Evolutionary conservation across 805 yeast species (phyloP).

Genomic region (Teunomyces gatunensis): DNA sequence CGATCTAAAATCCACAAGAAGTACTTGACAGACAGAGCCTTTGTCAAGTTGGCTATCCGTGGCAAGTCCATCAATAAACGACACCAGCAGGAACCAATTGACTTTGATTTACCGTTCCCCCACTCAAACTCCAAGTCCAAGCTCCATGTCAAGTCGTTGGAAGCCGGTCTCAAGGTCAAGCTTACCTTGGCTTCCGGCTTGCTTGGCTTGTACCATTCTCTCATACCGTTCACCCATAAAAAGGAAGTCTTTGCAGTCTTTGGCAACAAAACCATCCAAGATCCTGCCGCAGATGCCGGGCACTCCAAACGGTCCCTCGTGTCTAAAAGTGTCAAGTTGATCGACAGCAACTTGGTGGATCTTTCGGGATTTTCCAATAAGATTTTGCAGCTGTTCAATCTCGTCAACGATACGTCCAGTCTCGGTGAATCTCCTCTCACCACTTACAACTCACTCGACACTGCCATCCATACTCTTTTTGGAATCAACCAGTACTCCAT

Average conservation of each 20-base stretch:
- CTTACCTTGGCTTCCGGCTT: conserved; percentile 47
- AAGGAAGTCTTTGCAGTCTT: conserved; percentile 15
- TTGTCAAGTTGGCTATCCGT: conserved; percentile 27
- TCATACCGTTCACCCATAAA: conserved; percentile 35
- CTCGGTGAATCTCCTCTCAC: conserved; percentile 19
- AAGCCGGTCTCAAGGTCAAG: conserved; percentile 50
- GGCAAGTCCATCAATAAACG: conserved; percentile 26
- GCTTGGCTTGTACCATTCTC: conserved; percentile 41
- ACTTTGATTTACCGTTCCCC: neutral
- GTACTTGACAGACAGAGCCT: conserved; percentile 6
- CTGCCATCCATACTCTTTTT: conserved; percentile 45
- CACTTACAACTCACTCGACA: conserved; percentile 43
- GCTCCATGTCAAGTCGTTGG: conserved; percentile 43
- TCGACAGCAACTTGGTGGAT: conserved; percentile 39
- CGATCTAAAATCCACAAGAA: conserved; percentile 13
- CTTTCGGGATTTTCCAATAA: conserved; percentile 34
- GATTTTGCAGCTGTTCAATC: conserved; percentile 32
- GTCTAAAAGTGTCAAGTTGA: conserved; percentile 32
- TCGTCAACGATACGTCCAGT: conserved; percentile 9
- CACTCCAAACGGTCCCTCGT: conserved; percentile 6
- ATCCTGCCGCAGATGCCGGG: neutral
- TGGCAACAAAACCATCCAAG: neutral
- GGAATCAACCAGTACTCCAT: conserved; percentile 41
- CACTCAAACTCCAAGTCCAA: conserved; percentile 19
- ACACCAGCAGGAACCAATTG: neutral